These are phyloP conservation scores for Lophiostoma macrostomum DNA, from an alignment of 495 filamentous ascomycete genomes.

Conservation along the genomic window DNA sequence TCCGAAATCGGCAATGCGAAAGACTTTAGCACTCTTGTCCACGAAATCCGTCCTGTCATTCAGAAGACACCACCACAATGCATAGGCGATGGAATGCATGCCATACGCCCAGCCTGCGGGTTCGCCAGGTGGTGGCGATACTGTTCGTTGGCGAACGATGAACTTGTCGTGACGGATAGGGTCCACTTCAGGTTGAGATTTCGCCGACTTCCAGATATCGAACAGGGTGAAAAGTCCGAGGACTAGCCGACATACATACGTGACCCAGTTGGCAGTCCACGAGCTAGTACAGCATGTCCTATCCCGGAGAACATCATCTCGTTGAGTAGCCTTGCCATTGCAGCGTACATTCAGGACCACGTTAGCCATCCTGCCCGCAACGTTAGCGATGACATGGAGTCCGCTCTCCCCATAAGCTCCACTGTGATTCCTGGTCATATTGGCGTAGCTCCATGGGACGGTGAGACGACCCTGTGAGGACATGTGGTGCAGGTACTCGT, in stretches of 20 bases:
- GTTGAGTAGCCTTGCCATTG: conserved; percentile 46
- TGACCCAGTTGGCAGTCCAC: conserved; percentile 33
- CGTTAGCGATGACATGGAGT: conserved; percentile 50
- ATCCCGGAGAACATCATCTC: conserved; percentile 47
- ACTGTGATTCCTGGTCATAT: conserved; percentile 43
- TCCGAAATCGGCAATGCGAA: conserved; percentile 41
- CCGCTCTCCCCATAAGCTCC: conserved; percentile 49
- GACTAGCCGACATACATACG: no score
- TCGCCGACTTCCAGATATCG: no score
- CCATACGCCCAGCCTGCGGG: neutral
- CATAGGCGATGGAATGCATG: conserved; percentile 38
- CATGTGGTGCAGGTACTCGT: conserved; percentile 51
- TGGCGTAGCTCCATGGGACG: conserved; percentile 52
- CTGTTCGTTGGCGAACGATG: neutral
- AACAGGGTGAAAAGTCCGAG: no score
- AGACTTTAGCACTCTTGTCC: conserved; percentile 56
- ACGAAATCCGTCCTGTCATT: conserved; percentile 57
- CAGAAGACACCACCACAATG: conserved; percentile 52
- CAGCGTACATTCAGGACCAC: conserved; percentile 58
- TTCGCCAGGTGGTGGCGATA: neutral
- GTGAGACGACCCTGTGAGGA: conserved; percentile 44
- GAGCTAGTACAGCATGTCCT: conserved; percentile 59
- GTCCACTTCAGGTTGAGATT: no score
- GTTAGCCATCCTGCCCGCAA: conserved; percentile 52
- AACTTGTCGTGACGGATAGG: neutral